These are phyloP conservation scores for Fusarium mangiferae DNA, from an alignment of 2,329 filamentous ascomycete species.

Conservation along the genomic window DNA sequence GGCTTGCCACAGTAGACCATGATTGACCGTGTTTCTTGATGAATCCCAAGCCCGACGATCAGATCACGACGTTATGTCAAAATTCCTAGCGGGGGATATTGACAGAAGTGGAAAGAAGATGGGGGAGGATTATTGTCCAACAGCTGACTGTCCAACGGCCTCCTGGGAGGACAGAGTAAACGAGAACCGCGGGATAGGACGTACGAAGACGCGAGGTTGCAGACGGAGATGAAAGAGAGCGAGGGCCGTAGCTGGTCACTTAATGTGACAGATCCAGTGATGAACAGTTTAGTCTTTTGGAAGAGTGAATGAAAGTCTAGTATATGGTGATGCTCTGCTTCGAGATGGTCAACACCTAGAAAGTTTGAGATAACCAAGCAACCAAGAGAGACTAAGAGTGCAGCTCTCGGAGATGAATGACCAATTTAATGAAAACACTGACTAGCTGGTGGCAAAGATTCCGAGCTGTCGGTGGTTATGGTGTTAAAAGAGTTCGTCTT, in stretches of 20 bases:
- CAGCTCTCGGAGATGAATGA: conserved; percentile 2
- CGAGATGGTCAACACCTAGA: conserved; percentile 3
- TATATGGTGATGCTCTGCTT: conserved; percentile 1
- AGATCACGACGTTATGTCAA: not conserved
- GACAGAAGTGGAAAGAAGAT: conserved; percentile 4
- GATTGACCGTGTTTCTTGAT: conserved; percentile 32
- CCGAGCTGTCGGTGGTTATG: not conserved
- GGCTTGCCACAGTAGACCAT: conserved; percentile 76
- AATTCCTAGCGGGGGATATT: conserved; percentile 1
- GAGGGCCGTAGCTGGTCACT: conserved; percentile 16
- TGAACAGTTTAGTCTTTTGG: conserved; percentile 2
- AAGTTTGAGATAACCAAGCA: not conserved
- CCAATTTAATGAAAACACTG: conserved; percentile 9
- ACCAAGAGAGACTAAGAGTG: not conserved
- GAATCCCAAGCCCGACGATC: not conserved
- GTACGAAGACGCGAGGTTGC: conserved; percentile 44
- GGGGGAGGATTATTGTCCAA: conserved; percentile 10
- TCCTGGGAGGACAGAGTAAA: conserved; percentile 37
- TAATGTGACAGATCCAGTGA: conserved; percentile 17
- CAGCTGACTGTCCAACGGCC: conserved; percentile 32
- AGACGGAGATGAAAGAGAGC: conserved; percentile 31
- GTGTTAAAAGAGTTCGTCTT: conserved; percentile 18
- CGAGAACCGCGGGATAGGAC: conserved; percentile 32
- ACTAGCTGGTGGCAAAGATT: conserved; percentile 16
- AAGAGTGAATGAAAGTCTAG: not conserved